Percentiles rank a stretch among this genome's conserved stretches.
Evolutionary conservation across 345 rosid genomes (phyloP).

Genomic region (Hypericum androsaemum): DNA sequence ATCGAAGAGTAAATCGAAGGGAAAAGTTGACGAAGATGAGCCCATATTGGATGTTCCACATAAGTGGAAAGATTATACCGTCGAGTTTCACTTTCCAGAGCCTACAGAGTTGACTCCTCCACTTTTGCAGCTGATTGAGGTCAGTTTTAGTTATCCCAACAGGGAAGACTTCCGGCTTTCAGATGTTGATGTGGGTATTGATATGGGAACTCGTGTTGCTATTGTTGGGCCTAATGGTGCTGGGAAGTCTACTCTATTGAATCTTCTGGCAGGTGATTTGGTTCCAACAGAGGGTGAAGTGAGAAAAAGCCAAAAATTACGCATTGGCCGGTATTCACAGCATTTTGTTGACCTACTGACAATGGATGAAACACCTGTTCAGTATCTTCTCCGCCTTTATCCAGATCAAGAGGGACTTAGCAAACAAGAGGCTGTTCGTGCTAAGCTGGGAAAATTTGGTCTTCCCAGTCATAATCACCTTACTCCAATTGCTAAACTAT

Average conservation of each 20-base stretch:
- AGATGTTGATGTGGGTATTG: slow-evolving; percentile 87
- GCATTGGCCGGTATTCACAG: slow-evolving; percentile 92
- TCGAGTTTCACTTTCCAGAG: slow-evolving; percentile 92
- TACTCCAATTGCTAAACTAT: slow-evolving; percentile 73
- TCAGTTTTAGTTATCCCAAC: slow-evolving; percentile 80
- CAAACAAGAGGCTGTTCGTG: slow-evolving; percentile 93
- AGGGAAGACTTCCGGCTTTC: slow-evolving; percentile 71
- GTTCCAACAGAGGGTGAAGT: slow-evolving; percentile 74
- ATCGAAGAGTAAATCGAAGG: slow-evolving; percentile 62
- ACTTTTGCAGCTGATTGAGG: slow-evolving; percentile 76
- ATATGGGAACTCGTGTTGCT: slow-evolving; percentile 95
- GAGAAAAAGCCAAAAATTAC: slow-evolving; percentile 76
- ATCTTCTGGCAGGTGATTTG: slow-evolving; percentile 90
- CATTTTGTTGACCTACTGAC: slow-evolving; percentile 87
- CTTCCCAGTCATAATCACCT: slow-evolving; percentile 86
- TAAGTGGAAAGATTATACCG: slow-evolving; percentile 89
- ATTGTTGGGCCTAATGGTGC: slow-evolving; percentile 97
- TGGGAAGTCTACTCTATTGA: slow-evolving; percentile 82
- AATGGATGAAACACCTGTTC: slow-evolving; percentile 89
- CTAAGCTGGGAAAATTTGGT: slow-evolving; percentile 91
- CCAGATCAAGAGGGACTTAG: slow-evolving; percentile 95
- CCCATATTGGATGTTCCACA: slow-evolving; percentile 58
- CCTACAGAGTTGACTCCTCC: slow-evolving; percentile 95
- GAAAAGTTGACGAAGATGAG: slow-evolving; percentile 73
- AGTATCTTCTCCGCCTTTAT: slow-evolving; percentile 87